Base-by-base conservation (phyloP, 2,329 filamentous ascomycete species). In the Colletotrichum echinochloae region DNA sequence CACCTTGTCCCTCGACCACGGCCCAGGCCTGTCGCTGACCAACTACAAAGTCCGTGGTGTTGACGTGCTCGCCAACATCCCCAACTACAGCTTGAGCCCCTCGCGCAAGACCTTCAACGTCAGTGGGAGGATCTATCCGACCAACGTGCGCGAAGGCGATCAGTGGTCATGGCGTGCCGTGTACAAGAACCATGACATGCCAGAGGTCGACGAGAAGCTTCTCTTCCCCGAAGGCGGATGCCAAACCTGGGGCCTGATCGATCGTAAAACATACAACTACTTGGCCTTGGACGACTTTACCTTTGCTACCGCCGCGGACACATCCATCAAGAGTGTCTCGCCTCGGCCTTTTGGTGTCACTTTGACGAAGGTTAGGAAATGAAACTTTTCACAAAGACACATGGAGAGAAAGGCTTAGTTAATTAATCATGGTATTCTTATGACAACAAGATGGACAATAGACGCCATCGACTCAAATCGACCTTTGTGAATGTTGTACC, bases 41-140 rank as follows among this genome's bases (percentile, higher is more conserved):
- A 73, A 75, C 44, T 85, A 81, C 78, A 73, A 76, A 16, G 77
- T 84, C 37, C 82, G 81, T n/a, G 82, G 81, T 1, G 79, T 82
- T 12, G 79, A 85, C 60, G 78, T 84, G 0, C 74, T 83, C 0
- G 69, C 74, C 67, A 79, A 82, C 61, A 81, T 82, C 41, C 74
- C 74, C 20, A 73, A 67, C 48, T 80, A 77, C 73, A 74, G 66
- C 51, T 41, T 55, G 0, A 52, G 55, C 3, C 46, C 51, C 26
- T 33, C 16, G 26, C 26, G 14, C 1, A 63, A 70, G 51, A 60
- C 63, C 5, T 48, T 30, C 52, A 69, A 71, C 23, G 9, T 71
- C 35, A 68, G 39, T 14, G 65, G 56, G 18, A 63, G 68, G 4
- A 28, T 71, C 23, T 71, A 68, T 44, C 68, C 68, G 18, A 71